Evolutionary conservation across 257 asterid species (phyloP).

Genomic region (Solanum habrochaites): DNA sequence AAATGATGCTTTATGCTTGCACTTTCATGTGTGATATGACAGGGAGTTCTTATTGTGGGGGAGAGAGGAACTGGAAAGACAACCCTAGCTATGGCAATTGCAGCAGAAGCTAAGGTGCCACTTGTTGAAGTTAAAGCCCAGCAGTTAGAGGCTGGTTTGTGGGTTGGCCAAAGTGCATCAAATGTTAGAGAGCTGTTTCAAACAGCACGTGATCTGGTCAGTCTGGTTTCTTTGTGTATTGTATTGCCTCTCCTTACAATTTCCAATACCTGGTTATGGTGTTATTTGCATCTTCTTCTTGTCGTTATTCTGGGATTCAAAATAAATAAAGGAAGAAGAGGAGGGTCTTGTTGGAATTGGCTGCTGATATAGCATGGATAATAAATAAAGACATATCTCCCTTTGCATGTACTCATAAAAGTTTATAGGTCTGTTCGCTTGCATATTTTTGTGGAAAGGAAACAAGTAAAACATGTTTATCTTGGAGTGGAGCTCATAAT

Average conservation of each 20-base stretch:
- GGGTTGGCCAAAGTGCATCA: slow-evolving; percentile 99
- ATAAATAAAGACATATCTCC: neutral
- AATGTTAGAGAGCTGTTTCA: slow-evolving; percentile 93
- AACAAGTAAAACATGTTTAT: neutral
- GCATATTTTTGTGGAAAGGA: neutral
- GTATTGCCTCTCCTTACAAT: neutral
- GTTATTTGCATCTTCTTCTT: neutral
- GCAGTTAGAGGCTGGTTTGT: slow-evolving; percentile 83
- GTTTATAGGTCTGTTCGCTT: neutral
- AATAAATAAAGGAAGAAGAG: neutral
- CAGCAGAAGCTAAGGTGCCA: slow-evolving; percentile 97
- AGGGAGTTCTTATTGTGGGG: slow-evolving; percentile 99
- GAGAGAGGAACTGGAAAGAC: slow-evolving; percentile 99
- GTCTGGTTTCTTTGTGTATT: neutral
- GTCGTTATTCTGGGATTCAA: neutral
- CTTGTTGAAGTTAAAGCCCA: slow-evolving; percentile 89
- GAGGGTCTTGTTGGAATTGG: neutral
- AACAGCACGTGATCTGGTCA: slow-evolving; percentile 96
- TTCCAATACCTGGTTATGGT: neutral
- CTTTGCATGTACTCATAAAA: neutral
- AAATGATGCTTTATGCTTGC: neutral
- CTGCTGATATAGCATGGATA: neutral
- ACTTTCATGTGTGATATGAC: slow-evolving; percentile 11
- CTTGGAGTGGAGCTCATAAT: neutral
- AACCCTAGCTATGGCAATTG: slow-evolving; percentile 91